Conservation (phyloP, 345 rosid genomes). For the Geranium brycei region DNA sequence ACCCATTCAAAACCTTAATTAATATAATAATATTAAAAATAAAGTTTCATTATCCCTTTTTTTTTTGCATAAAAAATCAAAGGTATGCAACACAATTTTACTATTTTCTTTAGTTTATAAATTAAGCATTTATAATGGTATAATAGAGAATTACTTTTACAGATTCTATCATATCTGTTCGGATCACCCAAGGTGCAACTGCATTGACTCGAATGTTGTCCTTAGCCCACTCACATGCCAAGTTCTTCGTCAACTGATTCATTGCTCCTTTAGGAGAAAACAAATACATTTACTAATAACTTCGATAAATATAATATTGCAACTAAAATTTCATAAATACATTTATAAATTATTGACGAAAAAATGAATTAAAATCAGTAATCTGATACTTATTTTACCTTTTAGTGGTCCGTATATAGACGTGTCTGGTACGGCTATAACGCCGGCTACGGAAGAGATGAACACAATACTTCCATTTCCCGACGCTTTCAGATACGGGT, state of each 20-base stretch:
- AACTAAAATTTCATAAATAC: no score
- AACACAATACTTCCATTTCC: background rate
- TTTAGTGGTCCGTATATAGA: background rate
- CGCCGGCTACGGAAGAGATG: background rate
- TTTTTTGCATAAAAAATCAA: no score
- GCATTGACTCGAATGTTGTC: background rate
- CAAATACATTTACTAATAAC: no score
- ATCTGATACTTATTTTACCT: background rate
- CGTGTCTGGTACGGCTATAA: background rate
- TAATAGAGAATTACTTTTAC: background rate
- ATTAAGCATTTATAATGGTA: no score
- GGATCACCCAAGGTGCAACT: background rate
- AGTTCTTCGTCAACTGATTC: background rate
- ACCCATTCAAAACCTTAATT: no score
- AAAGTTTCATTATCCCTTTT: no score
- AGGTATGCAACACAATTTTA: no score
- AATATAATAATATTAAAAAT: no score
- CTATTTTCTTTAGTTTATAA: no score
- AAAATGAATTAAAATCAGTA: no score
- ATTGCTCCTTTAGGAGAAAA: background rate
- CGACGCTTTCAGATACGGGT: background rate
- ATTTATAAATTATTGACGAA: no score
- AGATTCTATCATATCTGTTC: background rate
- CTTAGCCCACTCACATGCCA: background rate
- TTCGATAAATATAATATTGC: no score